Evolutionary conservation across 2,329 filamentous ascomycete species (phyloP).

Genomic region (Beauveria sp.): DNA sequence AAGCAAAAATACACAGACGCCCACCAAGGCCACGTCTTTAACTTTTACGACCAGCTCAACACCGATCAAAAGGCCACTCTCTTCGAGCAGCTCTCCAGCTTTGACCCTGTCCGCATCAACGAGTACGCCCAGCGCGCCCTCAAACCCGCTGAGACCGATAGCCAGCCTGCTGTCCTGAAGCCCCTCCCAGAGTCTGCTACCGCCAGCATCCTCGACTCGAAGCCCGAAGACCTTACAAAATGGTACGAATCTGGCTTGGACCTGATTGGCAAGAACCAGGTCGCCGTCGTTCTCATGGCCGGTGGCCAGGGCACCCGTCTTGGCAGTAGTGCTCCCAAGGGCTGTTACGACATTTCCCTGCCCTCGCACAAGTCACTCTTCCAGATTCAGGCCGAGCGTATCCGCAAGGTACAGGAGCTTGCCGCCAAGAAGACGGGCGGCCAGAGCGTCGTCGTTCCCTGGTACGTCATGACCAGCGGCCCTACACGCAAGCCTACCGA

Average conservation of each 20-base stretch:
- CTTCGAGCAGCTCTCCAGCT: slow-evolving; percentile 71
- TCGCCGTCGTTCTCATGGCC: slow-evolving; percentile 90
- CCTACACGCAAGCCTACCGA: slow-evolving; percentile 90
- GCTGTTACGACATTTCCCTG: slow-evolving; percentile 93
- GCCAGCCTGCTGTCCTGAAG: slow-evolving; percentile 56
- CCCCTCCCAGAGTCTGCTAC: slow-evolving; percentile 80
- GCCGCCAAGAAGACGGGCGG: slow-evolving; percentile 60
- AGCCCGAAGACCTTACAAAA: slow-evolving; percentile 64
- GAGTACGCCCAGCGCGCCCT: slow-evolving; percentile 75
- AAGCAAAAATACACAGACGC: slow-evolving; percentile 67
- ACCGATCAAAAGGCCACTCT: slow-evolving; percentile 67
- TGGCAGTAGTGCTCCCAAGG: slow-evolving; percentile 92
- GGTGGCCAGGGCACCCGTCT: slow-evolving; percentile 93
- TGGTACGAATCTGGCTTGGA: slow-evolving; percentile 84
- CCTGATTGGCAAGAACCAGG: slow-evolving; percentile 67
- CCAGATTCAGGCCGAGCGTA: slow-evolving; percentile 94
- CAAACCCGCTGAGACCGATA: slow-evolving; percentile 61
- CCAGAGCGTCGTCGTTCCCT: slow-evolving; percentile 64
- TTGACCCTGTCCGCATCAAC: slow-evolving; percentile 85
- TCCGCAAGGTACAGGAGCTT: slow-evolving; percentile 75
- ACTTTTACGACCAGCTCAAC: slow-evolving; percentile 74
- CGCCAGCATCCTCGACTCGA: slow-evolving; percentile 87
- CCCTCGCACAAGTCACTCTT: slow-evolving; percentile 92
- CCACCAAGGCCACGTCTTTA: slow-evolving; percentile 72
- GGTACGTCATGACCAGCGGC: slow-evolving; percentile 99